Evolutionary conservation across 371 early-diverging fungal species (phyloP), one percentile per base, ranked within the genome.

Genomic region (Haplosporangium sp.): DNA sequence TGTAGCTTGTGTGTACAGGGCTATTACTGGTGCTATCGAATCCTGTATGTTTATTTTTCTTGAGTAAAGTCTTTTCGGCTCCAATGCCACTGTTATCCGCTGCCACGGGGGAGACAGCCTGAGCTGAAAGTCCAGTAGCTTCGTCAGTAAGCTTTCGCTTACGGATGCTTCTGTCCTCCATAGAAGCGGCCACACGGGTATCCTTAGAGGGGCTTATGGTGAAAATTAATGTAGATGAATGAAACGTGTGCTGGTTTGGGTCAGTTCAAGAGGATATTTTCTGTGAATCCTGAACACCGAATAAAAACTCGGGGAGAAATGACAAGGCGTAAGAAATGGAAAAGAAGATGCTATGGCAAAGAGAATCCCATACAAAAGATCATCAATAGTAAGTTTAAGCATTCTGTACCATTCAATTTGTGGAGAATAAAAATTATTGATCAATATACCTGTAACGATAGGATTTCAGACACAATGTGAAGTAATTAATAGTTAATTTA

Each of bases 91-190:
- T 55, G 58, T 19, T 58, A 60, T 61, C 60, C 45, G 11, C 47
- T 47, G 52, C 40, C 10, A 42, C 61, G 35, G 73, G 38, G 35
- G 58, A 58, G 61, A 69, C 71, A 52, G 35, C 44, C 47, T 65
- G 65, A 45, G 57, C 61, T 20, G 81, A 52, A 67, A 74, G 44
- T 53, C 63, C 63, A 66, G 69, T 61, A 65, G 68, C 71, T 55
- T 81, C 81, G 64, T 81, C 81, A 45, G 81, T 81, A 74, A 81
- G 75, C 72, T 74, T 74, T 45, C 81, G 81, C 81, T 81, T 81
- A 65, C 81, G 81, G 81, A 75, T 81, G 81, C 81, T 75, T 75
- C 74, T 81, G 75, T 81, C 81, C 70, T 81, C 81, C 81, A 81
- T 81, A 75, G 81, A 81, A 81, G 75, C 75, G 69, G 69, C 72